phyloP scores from a whole-genome alignment of 768 basidiomycete genomes.

The Suillus occidentalis region DNA sequence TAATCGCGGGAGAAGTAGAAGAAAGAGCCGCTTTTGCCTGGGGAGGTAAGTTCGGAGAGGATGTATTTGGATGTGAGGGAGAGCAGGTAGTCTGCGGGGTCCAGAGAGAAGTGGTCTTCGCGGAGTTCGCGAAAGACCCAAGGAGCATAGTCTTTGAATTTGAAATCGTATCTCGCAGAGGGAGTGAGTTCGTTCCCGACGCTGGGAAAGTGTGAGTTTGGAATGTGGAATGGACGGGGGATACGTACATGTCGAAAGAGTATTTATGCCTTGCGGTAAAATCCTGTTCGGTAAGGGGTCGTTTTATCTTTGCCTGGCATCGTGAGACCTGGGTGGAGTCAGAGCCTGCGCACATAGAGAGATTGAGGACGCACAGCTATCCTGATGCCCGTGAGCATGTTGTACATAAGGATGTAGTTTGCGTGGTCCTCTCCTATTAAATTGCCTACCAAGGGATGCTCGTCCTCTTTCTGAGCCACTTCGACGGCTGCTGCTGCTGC shows the following conservation, averaged over 20 bases:
- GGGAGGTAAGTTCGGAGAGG: slow-evolving; percentile 94
- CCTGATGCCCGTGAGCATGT: slow-evolving; percentile 98
- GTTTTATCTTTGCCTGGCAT: slow-evolving; percentile 93
- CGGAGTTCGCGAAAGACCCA: slow-evolving; percentile 97
- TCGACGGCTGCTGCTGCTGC: slow-evolving; percentile 50
- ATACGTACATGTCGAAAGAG: slow-evolving; percentile 90
- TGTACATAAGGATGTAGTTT: slow-evolving; percentile 99
- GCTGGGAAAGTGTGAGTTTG: slow-evolving; percentile 39
- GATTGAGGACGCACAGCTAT: slow-evolving; percentile 66
- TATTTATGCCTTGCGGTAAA: slow-evolving; percentile 90
- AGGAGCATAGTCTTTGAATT: slow-evolving; percentile 99
- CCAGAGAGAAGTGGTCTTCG: slow-evolving; percentile 91
- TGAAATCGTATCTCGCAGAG: slow-evolving; percentile 98
- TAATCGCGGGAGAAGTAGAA: slow-evolving; percentile 99
- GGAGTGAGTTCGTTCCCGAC: slow-evolving; percentile 98
- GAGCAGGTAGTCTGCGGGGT: slow-evolving; percentile 96
- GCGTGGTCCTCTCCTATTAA: slow-evolving; percentile 98
- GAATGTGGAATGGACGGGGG: background rate
- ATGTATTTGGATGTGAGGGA: slow-evolving; percentile 98
- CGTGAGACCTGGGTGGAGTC: slow-evolving; percentile 71
- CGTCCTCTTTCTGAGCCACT: slow-evolving; percentile 37
- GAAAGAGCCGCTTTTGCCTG: slow-evolving; percentile 97
- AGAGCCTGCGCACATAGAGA: slow-evolving; percentile 10
- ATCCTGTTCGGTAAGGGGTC: slow-evolving; percentile 82
- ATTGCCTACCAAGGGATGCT: slow-evolving; percentile 82